Base-by-base conservation (phyloP, 495 filamentous ascomycete genomes). In the Talaromyces proteolyticus region DNA sequence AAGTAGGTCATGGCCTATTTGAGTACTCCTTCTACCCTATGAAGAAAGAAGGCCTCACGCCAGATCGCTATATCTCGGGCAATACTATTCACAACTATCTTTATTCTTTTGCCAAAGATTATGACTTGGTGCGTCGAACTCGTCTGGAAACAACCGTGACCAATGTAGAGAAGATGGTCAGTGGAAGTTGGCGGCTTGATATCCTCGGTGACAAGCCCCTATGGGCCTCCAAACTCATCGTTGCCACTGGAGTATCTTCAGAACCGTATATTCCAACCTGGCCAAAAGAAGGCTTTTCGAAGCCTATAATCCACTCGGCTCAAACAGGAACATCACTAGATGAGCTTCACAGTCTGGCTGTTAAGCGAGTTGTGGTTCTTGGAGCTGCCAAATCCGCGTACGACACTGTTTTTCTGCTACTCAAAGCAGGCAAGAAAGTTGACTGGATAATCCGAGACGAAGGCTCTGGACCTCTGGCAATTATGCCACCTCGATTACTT, bases 401-500 rank as follows among this genome's bases (percentile, higher is more conserved):
- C 24, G 61, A 64, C 18, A 49, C 57, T 0, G 50, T 60, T 0
- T 64, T 56, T 34, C 39, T 60, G 7, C 45, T 62, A 4, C 38
- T 50, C 18, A 34, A 29, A 19, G 53, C 57, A 4, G 74, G 74
- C 2, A 75, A 75, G 52, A 58, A 66, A 29, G 82, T 93, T 0
- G 69, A 87, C 47, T 88, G 83, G 87, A 70, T 92, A 0, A 88
- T 94, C 44, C 73, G 88, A 46, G 76, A 81, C 19, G 79, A 73
- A 6, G 86, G 86, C 2, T 73, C 80, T 52, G 86, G 85, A 0
- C 79, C 55, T 51, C n/a, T 59, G 40, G 20, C 56, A 6, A 63
- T 63, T 3, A 24, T 60, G 10, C 49, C 55, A 10, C 14, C 50
- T 8, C 37, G 51, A 26, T 17, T 58, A 10, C 16, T 53, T 12